A percentile compares a stretch with the other conserved stretches of the same genome.
These are phyloP conservation scores for Vigna unguiculata DNA, from an alignment of 306 rosid genomes.

Conservation along the genomic window DNA sequence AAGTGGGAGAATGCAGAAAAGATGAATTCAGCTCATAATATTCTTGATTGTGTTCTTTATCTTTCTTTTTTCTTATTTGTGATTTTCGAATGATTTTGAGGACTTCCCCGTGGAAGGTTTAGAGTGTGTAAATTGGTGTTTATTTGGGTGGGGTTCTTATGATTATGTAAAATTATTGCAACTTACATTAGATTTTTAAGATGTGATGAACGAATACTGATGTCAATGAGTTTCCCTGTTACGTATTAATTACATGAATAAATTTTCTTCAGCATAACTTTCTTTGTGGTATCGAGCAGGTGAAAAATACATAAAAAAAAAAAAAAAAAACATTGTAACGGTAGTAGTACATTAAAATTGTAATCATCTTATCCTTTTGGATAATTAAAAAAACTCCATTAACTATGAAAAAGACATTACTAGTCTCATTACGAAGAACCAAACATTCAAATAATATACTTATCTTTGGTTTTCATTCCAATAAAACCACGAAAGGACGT, in stretches of 20 bases:
- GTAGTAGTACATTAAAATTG: too few species aligned
- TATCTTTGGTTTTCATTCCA: too few species aligned
- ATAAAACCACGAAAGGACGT: too few species aligned
- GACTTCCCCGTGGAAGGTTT: neutral
- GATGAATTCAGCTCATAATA: slow-evolving; percentile 49
- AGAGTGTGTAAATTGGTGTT: neutral
- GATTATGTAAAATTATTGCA: neutral
- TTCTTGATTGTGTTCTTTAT: slow-evolving; percentile 17
- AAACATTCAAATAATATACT: too few species aligned
- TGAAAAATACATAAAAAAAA: neutral
- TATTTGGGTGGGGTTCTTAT: neutral
- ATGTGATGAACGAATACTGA: neutral
- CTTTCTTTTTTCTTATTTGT: too few species aligned
- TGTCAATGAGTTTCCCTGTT: neutral
- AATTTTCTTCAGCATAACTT: neutral
- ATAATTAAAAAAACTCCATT: too few species aligned
- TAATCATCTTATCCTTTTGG: too few species aligned
- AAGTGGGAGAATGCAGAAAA: slow-evolving; percentile 62
- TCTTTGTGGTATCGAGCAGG: neutral
- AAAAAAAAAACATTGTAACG: too few species aligned
- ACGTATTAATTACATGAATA: neutral
- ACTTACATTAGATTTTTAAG: neutral
- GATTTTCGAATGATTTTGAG: neutral
- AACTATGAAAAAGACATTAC: too few species aligned
- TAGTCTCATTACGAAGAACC: too few species aligned